Percentiles rank a stretch among this genome's conserved stretches.
These are phyloP conservation scores for Pontederia crassipes DNA, from an alignment of 176 grass and related monocot genomes.

Conservation along the genomic window DNA sequence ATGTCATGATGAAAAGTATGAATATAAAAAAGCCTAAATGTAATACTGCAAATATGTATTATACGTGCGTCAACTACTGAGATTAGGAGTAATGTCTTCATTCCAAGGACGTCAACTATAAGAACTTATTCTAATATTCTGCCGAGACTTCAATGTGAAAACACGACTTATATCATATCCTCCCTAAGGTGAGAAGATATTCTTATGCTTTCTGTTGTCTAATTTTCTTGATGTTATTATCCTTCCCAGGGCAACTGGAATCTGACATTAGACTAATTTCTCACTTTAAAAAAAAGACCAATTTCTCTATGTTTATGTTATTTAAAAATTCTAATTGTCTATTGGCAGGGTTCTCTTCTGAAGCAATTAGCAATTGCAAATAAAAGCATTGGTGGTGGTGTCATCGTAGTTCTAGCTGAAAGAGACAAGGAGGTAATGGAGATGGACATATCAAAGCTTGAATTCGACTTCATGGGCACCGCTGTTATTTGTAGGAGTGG, in stretches of 20 bases:
- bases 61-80: too few species aligned
- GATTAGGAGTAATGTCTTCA: too few species aligned
- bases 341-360: conserved; percentile 72
- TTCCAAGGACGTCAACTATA: too few species aligned
- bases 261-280: too few species aligned
- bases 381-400: conserved; percentile 95
- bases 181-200: too few species aligned
- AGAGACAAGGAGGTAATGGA: conserved; percentile 99
- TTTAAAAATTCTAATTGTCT: conserved; percentile 12
- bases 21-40: too few species aligned
- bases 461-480: conserved; percentile 98
- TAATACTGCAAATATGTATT: too few species aligned
- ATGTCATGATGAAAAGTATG: too few species aligned
- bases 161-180: too few species aligned
- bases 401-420: conserved; percentile 95
- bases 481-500: conserved; percentile 96
- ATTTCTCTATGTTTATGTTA: conserved; percentile 3
- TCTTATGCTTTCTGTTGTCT: background rate
- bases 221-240: background rate
- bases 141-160: too few species aligned
- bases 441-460: conserved; percentile 89
- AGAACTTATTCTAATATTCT: too few species aligned
- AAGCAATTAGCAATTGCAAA: conserved; percentile 98
- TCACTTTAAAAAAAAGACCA: background rate
- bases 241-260: too few species aligned